Evolutionary conservation across 768 basidiomycete species (phyloP).

Genomic region (Mycena venus): DNA sequence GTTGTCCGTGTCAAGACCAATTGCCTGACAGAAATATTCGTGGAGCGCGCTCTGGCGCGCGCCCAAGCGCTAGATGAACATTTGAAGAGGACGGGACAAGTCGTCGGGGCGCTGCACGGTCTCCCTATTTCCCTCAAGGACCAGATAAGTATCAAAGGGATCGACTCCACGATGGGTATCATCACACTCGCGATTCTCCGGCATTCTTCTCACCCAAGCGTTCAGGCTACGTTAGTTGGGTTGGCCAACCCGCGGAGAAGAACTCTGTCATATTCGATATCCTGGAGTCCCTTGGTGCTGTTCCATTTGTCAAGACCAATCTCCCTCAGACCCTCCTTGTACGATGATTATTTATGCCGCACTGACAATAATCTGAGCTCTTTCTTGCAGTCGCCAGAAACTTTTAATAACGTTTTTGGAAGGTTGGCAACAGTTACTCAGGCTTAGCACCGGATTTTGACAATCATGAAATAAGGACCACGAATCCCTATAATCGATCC

Average conservation of each 20-base stretch:
- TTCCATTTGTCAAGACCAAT: constrained; percentile 81
- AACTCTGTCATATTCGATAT: constrained; percentile 77
- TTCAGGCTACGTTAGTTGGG: constrained; percentile 80
- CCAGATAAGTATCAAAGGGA: constrained; percentile 75
- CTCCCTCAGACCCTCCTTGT: constrained; percentile 86
- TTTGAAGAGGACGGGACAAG: constrained; percentile 70
- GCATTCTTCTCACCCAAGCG: neutral
- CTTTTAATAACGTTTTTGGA: constrained; percentile 84
- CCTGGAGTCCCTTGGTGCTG: constrained; percentile 75
- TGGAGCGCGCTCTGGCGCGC: constrained; percentile 74
- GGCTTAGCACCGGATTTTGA: no score
- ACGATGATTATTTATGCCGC: neutral
- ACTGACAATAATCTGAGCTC: neutral
- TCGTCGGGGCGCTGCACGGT: constrained; percentile 82
- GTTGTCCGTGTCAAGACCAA: constrained; percentile 66
- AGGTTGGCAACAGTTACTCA: constrained; percentile 42
- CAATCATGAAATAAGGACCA: constrained; percentile 52
- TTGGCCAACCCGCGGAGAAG: constrained; percentile 69
- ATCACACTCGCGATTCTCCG: neutral
- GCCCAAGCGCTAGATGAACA: constrained; percentile 78
- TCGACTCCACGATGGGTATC: constrained; percentile 78
- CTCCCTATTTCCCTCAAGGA: constrained; percentile 84
- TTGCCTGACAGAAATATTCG: constrained; percentile 88
- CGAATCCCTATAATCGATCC: constrained; percentile 81
- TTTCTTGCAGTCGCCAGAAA: constrained; percentile 75